Conservation (phyloP, 495 filamentous ascomycete species). For the Aspergillus affinis region DNA sequence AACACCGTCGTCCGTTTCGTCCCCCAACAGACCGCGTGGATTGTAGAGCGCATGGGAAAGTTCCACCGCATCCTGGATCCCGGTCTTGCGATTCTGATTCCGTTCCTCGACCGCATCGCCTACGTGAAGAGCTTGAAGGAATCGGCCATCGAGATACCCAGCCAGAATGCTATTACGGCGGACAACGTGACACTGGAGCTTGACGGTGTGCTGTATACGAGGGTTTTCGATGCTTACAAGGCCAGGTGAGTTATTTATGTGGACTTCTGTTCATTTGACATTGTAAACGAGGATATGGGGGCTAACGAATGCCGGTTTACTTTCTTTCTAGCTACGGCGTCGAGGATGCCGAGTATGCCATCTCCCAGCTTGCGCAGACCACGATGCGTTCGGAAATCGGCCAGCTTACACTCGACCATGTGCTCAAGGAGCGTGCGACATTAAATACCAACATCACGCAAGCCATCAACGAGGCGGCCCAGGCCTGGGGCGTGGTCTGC, state of each 20-base stretch:
- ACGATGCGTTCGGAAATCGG: slow-evolving; percentile 99
- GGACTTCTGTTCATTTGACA: background rate
- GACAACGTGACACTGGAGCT: slow-evolving; percentile 97
- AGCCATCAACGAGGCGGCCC: slow-evolving; percentile 96
- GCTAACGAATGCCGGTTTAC: slow-evolving; percentile 11
- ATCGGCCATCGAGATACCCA: slow-evolving; percentile 91
- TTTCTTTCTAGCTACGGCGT: slow-evolving; percentile 75
- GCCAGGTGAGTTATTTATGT: slow-evolving; percentile 60
- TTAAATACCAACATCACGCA: slow-evolving; percentile 97
- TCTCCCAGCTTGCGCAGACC: slow-evolving; percentile 95
- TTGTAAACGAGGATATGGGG: background rate
- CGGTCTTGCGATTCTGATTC: slow-evolving; percentile 83
- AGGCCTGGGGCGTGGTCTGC: slow-evolving; percentile 94
- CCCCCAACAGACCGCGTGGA: slow-evolving; percentile 98
- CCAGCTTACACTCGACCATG: slow-evolving; percentile 93
- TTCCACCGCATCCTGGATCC: slow-evolving; percentile 91
- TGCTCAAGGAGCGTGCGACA: slow-evolving; percentile 90
- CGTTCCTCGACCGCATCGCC: slow-evolving; percentile 91
- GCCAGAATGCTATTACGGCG: slow-evolving; percentile 94
- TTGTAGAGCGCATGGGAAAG: slow-evolving; percentile 98
- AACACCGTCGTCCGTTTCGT: slow-evolving; percentile 98
- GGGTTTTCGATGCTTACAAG: slow-evolving; percentile 97
- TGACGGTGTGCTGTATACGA: slow-evolving; percentile 91
- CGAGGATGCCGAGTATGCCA: slow-evolving; percentile 98
- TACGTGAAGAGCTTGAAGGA: slow-evolving; percentile 98